Evolutionary conservation across 345 rosid genomes (phyloP).

Genomic region (Eucalyptus grandis): DNA sequence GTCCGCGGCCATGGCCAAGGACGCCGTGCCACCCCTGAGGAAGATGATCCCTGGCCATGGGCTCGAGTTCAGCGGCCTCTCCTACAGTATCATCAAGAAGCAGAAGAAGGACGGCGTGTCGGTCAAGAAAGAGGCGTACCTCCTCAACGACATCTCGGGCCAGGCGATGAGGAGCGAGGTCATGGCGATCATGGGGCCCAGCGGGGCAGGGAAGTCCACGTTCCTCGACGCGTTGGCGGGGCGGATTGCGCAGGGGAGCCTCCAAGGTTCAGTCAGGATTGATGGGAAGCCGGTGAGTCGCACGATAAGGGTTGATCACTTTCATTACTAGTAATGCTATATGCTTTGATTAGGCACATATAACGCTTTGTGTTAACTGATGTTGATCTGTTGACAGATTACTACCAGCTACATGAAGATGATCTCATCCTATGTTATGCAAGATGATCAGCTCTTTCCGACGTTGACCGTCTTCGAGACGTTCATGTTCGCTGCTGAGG

Average conservation of each 20-base stretch:
- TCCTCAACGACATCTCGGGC: constrained; percentile 66
- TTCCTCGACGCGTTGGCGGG: constrained; percentile 88
- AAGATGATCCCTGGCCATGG: constrained; percentile 37
- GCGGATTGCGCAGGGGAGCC: constrained; percentile 56
- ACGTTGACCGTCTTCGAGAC: constrained; percentile 74
- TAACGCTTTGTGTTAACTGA: not conserved
- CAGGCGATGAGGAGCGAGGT: constrained; percentile 65
- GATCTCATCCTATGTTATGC: constrained; percentile 86
- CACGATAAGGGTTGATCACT: not conserved
- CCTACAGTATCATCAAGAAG: constrained; percentile 47
- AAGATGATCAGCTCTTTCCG: constrained; percentile 85
- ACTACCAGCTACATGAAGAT: constrained; percentile 63
- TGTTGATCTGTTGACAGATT: constrained; percentile 19
- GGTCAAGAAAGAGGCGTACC: constrained; percentile 42
- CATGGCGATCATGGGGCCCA: constrained; percentile 76
- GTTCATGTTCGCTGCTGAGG: constrained; percentile 76
- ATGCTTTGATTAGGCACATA: not conserved
- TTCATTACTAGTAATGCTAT: not conserved
- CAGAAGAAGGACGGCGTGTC: constrained; percentile 42
- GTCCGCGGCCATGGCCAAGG: not conserved
- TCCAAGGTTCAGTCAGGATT: constrained; percentile 63
- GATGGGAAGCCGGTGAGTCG: constrained; percentile 47
- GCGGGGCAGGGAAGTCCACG: constrained; percentile 89
- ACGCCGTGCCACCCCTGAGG: not conserved
- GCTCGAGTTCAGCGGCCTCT: constrained; percentile 42